phyloP scores from a whole-genome alignment of 2,329 filamentous ascomycete species.

The Phyllosticta citrichinensis region DNA sequence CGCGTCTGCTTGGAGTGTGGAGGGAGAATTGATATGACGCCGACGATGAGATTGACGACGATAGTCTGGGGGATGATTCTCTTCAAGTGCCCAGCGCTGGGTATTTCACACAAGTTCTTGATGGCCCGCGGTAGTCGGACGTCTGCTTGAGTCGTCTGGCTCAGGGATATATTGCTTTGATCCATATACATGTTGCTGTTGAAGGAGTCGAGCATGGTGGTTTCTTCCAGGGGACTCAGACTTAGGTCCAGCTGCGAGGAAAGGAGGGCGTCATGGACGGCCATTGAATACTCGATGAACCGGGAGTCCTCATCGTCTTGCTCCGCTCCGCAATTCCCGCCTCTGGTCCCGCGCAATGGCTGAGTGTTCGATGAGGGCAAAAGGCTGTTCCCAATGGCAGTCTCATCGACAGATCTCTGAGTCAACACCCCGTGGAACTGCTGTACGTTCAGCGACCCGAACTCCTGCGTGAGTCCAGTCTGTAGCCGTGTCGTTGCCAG shows the following conservation, averaged over 20 bases:
- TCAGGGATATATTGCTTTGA: conserved; percentile 16
- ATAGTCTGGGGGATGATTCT: conserved; percentile 63
- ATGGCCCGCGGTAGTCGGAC: conserved; percentile 36
- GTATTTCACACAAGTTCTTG: conserved; percentile 59
- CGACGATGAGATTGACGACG: conserved; percentile 51
- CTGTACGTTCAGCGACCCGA: background rate
- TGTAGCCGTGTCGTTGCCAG: background rate
- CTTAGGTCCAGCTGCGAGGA: conserved; percentile 44
- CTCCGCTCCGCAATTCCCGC: background rate
- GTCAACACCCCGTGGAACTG: background rate
- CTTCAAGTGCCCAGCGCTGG: conserved; percentile 53
- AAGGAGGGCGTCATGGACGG: conserved; percentile 54
- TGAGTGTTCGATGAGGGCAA: background rate
- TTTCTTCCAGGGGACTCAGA: conserved; percentile 14
- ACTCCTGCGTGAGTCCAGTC: conserved; percentile 5
- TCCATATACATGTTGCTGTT: conserved; percentile 15
- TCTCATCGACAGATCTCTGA: background rate
- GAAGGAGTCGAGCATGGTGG: conserved; percentile 24
- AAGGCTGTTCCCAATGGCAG: background rate
- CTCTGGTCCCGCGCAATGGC: background rate
- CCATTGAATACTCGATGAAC: conserved; percentile 72
- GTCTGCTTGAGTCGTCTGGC: conserved; percentile 17
- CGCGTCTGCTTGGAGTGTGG: conserved; percentile 46
- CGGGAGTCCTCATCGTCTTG: conserved; percentile 31
- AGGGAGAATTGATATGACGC: conserved; percentile 71